These are phyloP conservation scores for Leishmania aethiopica DNA, from an alignment of 208 protist genomes.

Conservation along the genomic window DNA sequence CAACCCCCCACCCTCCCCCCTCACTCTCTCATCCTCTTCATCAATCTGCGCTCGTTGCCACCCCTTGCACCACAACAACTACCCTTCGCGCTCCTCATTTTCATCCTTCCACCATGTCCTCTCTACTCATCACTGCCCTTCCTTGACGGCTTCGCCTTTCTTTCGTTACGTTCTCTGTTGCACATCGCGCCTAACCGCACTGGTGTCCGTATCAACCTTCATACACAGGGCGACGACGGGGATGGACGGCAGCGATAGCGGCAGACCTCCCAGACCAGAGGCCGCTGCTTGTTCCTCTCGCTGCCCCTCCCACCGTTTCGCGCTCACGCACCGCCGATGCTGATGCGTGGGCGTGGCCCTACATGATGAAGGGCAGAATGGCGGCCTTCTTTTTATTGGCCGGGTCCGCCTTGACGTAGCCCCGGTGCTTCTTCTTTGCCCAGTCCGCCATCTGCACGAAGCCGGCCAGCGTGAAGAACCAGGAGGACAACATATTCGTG, in stretches of 20 bases:
- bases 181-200: too few species aligned
- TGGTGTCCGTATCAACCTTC: too few species aligned
- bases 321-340: neutral
- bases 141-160: neutral
- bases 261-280: neutral
- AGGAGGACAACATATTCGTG: conserved; percentile 80
- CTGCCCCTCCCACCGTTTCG: neutral
- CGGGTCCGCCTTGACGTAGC: conserved; percentile 82
- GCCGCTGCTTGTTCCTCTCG: conserved; percentile 1
- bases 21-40: neutral
- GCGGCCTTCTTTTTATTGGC: conserved; percentile 73
- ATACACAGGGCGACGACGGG: neutral
- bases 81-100: neutral
- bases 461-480: conserved; percentile 81
- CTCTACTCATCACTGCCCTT: neutral
- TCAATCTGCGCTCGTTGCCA: neutral
- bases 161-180: neutral
- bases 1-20: neutral
- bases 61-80: neutral
- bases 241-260: neutral
- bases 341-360: neutral
- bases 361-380: conserved; percentile 89
- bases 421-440: conserved; percentile 87
- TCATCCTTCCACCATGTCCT: neutral
- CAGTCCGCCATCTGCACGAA: conserved; percentile 88